phyloP scores from a whole-genome alignment of 1,139 yeast genomes.

The Blastobotrys malaysiensis region DNA sequence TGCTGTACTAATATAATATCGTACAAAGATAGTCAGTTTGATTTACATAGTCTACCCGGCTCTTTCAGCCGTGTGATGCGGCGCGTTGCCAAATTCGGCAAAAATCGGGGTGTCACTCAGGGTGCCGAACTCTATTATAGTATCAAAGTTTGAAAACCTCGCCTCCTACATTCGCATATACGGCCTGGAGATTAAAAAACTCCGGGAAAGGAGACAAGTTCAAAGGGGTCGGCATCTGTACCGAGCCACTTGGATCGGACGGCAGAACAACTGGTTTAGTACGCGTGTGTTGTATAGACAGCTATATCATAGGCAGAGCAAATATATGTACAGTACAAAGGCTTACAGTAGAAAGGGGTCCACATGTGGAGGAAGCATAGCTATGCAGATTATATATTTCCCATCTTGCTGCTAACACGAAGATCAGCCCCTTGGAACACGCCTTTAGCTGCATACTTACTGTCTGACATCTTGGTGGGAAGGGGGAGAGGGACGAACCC shows the following conservation, averaged over 20 bases:
- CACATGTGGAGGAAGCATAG: neutral
- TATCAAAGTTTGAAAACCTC: neutral
- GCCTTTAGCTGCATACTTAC: neutral
- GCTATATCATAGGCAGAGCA: neutral
- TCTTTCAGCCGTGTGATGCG: neutral
- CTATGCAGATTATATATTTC: neutral
- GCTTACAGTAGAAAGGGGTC: neutral
- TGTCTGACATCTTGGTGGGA: neutral
- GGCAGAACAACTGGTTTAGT: too few species aligned
- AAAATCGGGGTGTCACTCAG: neutral
- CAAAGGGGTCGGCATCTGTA: neutral
- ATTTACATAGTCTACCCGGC: too few species aligned
- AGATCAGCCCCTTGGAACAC: constrained; percentile 1
- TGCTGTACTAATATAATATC: too few species aligned
- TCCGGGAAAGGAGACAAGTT: neutral
- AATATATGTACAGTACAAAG: neutral
- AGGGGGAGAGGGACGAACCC: too few species aligned
- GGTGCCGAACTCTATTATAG: neutral
- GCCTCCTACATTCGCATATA: neutral
- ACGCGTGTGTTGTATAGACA: neutral
- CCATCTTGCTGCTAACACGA: neutral
- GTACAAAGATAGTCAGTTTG: neutral
- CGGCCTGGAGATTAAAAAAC: neutral
- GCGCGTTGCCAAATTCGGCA: neutral
- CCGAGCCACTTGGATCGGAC: neutral